A percentile compares a stretch with the other conserved stretches of the same genome.
phyloP scores from a whole-genome alignment of 352 stramenopile species.

The Phytopythium boreale region DNA sequence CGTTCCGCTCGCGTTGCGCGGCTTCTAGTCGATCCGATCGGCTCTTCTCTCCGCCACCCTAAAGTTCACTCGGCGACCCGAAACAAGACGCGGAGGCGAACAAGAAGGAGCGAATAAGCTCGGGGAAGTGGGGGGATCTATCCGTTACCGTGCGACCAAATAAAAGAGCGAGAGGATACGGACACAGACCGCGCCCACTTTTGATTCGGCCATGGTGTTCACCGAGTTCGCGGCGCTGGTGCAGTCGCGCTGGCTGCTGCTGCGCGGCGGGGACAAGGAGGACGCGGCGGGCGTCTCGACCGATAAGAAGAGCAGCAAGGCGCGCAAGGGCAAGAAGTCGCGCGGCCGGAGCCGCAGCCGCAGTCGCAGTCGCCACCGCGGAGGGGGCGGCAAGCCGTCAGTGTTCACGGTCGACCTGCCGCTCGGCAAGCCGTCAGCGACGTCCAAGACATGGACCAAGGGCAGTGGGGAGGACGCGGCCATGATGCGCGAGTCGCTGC shows the following conservation, averaged over 20 bases:
- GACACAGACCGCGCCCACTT: not conserved
- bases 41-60: too few relatives aligned
- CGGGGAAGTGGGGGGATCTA: too few relatives aligned
- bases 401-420: not conserved
- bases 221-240: slow-evolving; percentile 30
- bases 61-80: not conserved
- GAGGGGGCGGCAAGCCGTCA: not conserved
- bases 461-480: not conserved
- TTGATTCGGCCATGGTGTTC: slow-evolving; percentile 31
- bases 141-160: not conserved
- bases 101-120: not conserved
- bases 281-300: slow-evolving; percentile 14
- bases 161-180: not conserved
- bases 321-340: slow-evolving; percentile 25
- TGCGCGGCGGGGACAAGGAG: slow-evolving; percentile 19
- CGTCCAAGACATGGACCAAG: not conserved
- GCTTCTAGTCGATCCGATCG: too few relatives aligned
- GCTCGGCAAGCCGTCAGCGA: not conserved
- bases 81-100: not conserved
- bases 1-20: too few relatives aligned
- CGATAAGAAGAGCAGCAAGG: slow-evolving; percentile 23
- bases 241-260: slow-evolving; percentile 29
- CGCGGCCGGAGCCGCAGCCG: slow-evolving; percentile 14
- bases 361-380: slow-evolving; percentile 15
- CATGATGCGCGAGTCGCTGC: slow-evolving; percentile 12